phyloP scores from a whole-genome alignment of 768 basidiomycete species.

The Mycena galopus region DNA sequence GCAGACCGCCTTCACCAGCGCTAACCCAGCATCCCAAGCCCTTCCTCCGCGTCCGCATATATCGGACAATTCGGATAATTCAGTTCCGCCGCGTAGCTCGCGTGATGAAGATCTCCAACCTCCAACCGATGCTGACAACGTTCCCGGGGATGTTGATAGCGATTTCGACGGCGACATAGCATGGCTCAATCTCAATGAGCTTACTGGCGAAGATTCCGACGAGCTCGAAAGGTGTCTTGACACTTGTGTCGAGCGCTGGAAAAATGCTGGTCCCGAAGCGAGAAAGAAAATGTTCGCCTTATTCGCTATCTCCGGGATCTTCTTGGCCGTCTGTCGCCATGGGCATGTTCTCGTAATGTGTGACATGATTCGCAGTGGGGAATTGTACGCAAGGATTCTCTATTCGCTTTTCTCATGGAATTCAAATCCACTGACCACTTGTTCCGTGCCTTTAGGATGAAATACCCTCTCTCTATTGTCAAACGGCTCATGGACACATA shows the following conservation, averaged over 20 bases:
- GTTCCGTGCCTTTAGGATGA: not conserved
- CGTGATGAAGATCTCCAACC: not conserved
- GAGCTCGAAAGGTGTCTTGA: constrained; percentile 13
- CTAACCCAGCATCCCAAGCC: too few species aligned
- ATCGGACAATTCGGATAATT: too few species aligned
- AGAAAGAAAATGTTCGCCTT: constrained; percentile 38
- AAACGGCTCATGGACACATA: not conserved
- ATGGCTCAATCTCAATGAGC: constrained; percentile 36
- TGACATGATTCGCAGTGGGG: constrained; percentile 45
- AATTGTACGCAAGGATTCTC: constrained; percentile 35
- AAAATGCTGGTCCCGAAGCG: constrained; percentile 32
- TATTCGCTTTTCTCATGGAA: not conserved
- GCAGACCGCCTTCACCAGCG: too few species aligned
- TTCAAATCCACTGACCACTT: not conserved
- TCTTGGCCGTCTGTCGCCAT: constrained; percentile 43
- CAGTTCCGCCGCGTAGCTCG: too few species aligned
- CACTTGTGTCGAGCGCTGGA: constrained; percentile 39
- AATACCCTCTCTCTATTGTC: not conserved
- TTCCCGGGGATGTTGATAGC: not conserved
- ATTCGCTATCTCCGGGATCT: constrained; percentile 42
- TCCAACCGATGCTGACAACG: not conserved
- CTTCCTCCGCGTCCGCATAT: too few species aligned
- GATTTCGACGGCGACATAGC: constrained; percentile 23
- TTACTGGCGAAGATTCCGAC: constrained; percentile 23
- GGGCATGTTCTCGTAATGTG: constrained; percentile 41